Evolutionary conservation across 495 filamentous ascomycete genomes (phyloP), one percentile per base, ranked within the genome.

Genomic region (Thermochaetoides thermophila): DNA sequence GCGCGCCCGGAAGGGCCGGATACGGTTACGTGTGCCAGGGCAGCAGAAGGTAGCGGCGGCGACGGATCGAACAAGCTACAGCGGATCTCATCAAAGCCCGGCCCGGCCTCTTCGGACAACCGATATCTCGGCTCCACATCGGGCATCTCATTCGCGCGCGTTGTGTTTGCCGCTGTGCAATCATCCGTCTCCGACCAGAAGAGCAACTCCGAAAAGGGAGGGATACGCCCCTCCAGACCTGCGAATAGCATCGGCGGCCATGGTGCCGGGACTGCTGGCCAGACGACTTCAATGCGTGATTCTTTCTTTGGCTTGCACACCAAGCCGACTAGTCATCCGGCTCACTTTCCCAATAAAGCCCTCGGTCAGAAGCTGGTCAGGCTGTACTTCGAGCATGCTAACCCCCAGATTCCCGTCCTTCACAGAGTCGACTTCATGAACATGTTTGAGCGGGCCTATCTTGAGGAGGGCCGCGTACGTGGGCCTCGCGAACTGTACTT

Each of bases 231-330:
- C 5, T 64, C 60, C 33, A 53, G 44, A 38, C 45, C 55, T 4
- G 53, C 47, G 17, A 56, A 56, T 31, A 50, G 37, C 12, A 44
- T 27, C 21, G 39, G 44, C 41, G 66, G 37, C 44, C 57, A 28
- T 48, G 63, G 49, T 42, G 64, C 44, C 12, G 74, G 73, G 8
- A 80, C 78, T 18, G n/a, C n/a, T n/a, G n/a, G n/a, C n/a, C n/a
- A n/a, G n/a, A n/a, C n/a, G n/a, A n/a, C n/a, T n/a, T 78, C 74
- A 13, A 91, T 91, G 81, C 73, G 87, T 24, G 87, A 95, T 56
- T 87, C 81, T 1, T 93, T 93, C 61, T 96, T 96, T 47, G 87
- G 87, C 12, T 55, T 96, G 27, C 84, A 93, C 46, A 91, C 82
- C 10, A 84, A 79, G 44, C 82, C 85, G 17, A 81, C 76, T 26